A percentile compares a stretch with the other conserved stretches of the same genome.
These are phyloP conservation scores for Meyerozyma smithsonii DNA, from an alignment of 1,139 yeast species.

Conservation along the genomic window DNA sequence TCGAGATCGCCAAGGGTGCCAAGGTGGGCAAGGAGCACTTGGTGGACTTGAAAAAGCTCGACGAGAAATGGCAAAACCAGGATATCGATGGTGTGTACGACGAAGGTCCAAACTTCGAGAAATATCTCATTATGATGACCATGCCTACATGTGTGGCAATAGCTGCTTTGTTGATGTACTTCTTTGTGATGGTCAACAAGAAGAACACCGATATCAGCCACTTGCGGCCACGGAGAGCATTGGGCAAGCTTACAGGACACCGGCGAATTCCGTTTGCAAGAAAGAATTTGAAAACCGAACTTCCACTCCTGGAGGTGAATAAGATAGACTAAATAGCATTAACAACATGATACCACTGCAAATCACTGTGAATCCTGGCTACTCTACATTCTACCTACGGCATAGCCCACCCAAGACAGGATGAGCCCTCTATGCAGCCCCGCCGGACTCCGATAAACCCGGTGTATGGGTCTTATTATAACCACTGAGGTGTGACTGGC, in stretches of 20 bases:
- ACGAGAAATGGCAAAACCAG: slow-evolving; percentile 29
- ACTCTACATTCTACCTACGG: too few relatives aligned
- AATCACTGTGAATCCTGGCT: too few relatives aligned
- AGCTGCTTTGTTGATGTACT: slow-evolving; percentile 57
- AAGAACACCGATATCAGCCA: slow-evolving; percentile 40
- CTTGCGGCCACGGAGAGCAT: slow-evolving; percentile 47
- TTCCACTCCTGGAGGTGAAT: slow-evolving; percentile 1
- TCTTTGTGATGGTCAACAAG: slow-evolving; percentile 53
- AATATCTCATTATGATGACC: slow-evolving; percentile 59
- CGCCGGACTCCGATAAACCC: not conserved
- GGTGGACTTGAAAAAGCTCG: slow-evolving; percentile 44
- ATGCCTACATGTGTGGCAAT: slow-evolving; percentile 71
- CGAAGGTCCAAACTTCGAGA: slow-evolving; percentile 58
- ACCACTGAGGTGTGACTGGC: not conserved
- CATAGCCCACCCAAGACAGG: too few relatives aligned
- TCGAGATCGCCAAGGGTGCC: slow-evolving; percentile 54
- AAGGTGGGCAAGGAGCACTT: slow-evolving; percentile 57
- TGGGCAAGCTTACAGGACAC: slow-evolving; percentile 34
- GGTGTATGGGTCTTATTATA: not conserved
- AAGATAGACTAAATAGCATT: slow-evolving; percentile 1
- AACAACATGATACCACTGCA: too few relatives aligned
- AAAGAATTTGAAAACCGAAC: slow-evolving; percentile 12
- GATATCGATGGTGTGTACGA: slow-evolving; percentile 42
- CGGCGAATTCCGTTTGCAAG: slow-evolving; percentile 27
- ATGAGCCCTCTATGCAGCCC: not conserved